phyloP scores from a whole-genome alignment of 1,284 basidiomycete species.

The Cryptococcus sp. region DNA sequence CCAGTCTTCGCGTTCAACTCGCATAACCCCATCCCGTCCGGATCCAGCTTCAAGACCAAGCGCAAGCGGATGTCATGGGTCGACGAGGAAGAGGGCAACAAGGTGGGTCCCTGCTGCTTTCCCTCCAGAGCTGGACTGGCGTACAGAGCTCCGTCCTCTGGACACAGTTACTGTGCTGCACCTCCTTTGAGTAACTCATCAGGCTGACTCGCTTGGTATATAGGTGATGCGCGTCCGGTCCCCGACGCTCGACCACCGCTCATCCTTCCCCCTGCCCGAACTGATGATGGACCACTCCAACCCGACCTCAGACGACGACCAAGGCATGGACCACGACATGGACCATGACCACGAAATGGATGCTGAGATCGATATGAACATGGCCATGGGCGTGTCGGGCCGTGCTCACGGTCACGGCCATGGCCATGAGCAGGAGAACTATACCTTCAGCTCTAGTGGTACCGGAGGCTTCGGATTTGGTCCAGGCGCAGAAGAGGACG shows the following conservation, averaged over 20 bases:
- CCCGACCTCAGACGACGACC: conserved; percentile 41
- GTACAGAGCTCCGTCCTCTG: too few species aligned
- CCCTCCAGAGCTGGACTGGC: too few species aligned
- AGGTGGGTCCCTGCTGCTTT: conserved; percentile 21
- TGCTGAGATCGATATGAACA: conserved; percentile 20
- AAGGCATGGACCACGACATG: conserved; percentile 42
- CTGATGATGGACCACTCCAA: conserved; percentile 43
- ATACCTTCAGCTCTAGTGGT: conserved; percentile 32
- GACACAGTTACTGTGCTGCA: background rate
- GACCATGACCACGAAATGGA: conserved; percentile 37
- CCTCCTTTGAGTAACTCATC: background rate
- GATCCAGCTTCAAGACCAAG: conserved; percentile 42
- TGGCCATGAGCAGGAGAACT: conserved; percentile 8
- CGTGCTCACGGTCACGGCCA: conserved; percentile 4
- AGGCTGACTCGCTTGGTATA: background rate
- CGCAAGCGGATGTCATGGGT: conserved; percentile 39
- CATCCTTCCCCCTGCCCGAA: conserved; percentile 36
- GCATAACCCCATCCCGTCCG: conserved; percentile 23
- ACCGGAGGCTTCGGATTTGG: conserved; percentile 49
- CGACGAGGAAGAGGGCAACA: conserved; percentile 26
- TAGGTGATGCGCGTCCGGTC: conserved; percentile 35
- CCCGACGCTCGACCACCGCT: conserved; percentile 26
- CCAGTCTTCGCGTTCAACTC: conserved; percentile 19
- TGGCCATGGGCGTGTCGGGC: conserved; percentile 9
- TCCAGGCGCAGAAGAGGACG: conserved; percentile 49